Evolutionary conservation across 177 flowering plant genomes (phyloP).

Genomic region (Tripterygium wilfordii): DNA sequence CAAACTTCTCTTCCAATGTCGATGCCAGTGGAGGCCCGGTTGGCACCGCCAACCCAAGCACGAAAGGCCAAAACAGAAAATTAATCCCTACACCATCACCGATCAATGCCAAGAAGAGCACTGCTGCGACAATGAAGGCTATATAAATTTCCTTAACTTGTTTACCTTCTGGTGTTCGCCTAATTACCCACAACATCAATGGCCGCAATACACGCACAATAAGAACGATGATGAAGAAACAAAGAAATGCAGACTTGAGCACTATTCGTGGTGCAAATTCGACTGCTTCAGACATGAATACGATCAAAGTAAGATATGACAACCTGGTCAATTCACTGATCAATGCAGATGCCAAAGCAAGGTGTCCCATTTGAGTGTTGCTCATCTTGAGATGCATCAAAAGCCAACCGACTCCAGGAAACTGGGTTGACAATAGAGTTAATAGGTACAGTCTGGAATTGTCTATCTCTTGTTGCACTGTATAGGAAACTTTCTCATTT

Average conservation of each 20-base stretch:
- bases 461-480: background rate
- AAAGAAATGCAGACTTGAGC: background rate
- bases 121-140: background rate
- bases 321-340: background rate
- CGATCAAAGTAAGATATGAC: background rate
- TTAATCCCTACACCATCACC: background rate
- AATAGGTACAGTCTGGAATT: background rate
- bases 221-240: background rate
- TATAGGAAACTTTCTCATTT: background rate
- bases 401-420: background rate
- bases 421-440: background rate
- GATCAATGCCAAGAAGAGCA: background rate
- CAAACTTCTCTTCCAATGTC: constrained; percentile 1
- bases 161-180: constrained; percentile 5
- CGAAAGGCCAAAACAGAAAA: background rate
- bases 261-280: background rate
- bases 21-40: constrained; percentile 8
- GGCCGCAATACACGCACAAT: background rate
- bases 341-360: background rate
- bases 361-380: constrained; percentile 2
- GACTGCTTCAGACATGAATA: too few relatives aligned
- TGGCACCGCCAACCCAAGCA: constrained; percentile 5
- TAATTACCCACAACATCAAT: constrained; percentile 3
- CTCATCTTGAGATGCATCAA: constrained; percentile 4
- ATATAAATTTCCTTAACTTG: background rate